A percentile compares a stretch with the other conserved stretches of the same genome.
Evolutionary conservation across 179 eudicot genomes (phyloP).

Genomic region (Beta corolliflora): DNA sequence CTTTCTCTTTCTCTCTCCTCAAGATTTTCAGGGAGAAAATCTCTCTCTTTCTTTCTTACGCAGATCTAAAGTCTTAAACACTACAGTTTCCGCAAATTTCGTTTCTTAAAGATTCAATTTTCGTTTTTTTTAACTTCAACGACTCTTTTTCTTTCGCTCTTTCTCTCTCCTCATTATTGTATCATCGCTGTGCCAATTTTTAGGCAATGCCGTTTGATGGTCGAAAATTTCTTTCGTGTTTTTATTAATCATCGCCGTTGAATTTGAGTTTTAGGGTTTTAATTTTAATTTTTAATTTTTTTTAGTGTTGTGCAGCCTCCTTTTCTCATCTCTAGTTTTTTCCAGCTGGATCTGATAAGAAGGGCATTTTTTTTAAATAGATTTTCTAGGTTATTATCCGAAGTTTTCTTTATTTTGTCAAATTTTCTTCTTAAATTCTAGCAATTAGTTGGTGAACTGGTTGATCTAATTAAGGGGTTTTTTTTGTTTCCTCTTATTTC

Average conservation of each 20-base stretch:
- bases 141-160: background rate
- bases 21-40: conserved; percentile 9
- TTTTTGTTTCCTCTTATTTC: conserved; percentile 24
- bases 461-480: conserved; percentile 24
- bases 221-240: conserved; percentile 13
- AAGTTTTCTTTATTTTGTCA: conserved; percentile 6
- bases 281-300: background rate
- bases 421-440: conserved; percentile 17
- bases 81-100: conserved; percentile 13
- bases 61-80: conserved; percentile 28
- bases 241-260: conserved; percentile 8
- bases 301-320: conserved; percentile 13
- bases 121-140: background rate
- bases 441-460: conserved; percentile 18
- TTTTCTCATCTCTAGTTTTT: conserved; percentile 6
- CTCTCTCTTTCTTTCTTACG: conserved; percentile 13
- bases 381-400: conserved; percentile 19
- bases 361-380: conserved; percentile 17
- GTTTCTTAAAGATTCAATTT: conserved; percentile 25
- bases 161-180: background rate
- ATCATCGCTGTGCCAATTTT: conserved; percentile 14
- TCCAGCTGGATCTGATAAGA: conserved; percentile 28
- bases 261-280: conserved; percentile 30
- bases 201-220: conserved; percentile 31
- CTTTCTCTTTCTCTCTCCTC: conserved; percentile 15